Percentiles rank a stretch among this genome's conserved stretches.
phyloP scores from a whole-genome alignment of 192 early-diverging fungal species.

The Chytriomyces confervae region DNA sequence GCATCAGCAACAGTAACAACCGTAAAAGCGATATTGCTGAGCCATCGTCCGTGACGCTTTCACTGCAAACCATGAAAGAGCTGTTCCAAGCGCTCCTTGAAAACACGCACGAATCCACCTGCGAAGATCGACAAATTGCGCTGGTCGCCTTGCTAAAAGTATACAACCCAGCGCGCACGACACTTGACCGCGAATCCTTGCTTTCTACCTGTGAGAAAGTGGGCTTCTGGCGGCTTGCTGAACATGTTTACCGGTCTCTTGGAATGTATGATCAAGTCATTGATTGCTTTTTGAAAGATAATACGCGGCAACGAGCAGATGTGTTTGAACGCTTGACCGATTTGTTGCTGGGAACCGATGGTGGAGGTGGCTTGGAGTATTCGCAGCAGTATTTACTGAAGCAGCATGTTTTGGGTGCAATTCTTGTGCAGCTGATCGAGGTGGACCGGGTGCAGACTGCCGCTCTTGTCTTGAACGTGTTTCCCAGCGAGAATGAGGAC shows the following conservation, averaged over 20 bases:
- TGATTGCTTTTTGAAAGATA: constrained; percentile 47
- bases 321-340: constrained; percentile 31
- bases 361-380: constrained; percentile 23
- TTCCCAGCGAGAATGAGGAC: constrained; percentile 31
- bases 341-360: constrained; percentile 6
- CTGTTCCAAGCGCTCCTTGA: constrained; percentile 38
- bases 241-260: constrained; percentile 29
- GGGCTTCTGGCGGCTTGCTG: constrained; percentile 47
- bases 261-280: constrained; percentile 43
- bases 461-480: constrained; percentile 34
- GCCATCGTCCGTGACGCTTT: background rate
- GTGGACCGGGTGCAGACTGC: constrained; percentile 39
- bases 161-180: constrained; percentile 27
- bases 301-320: constrained; percentile 7
- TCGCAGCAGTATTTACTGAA: constrained; percentile 28
- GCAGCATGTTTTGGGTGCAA: constrained; percentile 30
- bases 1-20: background rate
- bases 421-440: constrained; percentile 26
- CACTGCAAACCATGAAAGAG: constrained; percentile 12
- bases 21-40: background rate
- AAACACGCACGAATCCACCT: background rate
- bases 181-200: constrained; percentile 28
- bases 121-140: constrained; percentile 46
- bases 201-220: constrained; percentile 30
- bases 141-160: constrained; percentile 41